A percentile compares a stretch with the other conserved stretches of the same genome.
phyloP scores from a whole-genome alignment of 768 basidiomycete species.

The Asterophora parasitica region DNA sequence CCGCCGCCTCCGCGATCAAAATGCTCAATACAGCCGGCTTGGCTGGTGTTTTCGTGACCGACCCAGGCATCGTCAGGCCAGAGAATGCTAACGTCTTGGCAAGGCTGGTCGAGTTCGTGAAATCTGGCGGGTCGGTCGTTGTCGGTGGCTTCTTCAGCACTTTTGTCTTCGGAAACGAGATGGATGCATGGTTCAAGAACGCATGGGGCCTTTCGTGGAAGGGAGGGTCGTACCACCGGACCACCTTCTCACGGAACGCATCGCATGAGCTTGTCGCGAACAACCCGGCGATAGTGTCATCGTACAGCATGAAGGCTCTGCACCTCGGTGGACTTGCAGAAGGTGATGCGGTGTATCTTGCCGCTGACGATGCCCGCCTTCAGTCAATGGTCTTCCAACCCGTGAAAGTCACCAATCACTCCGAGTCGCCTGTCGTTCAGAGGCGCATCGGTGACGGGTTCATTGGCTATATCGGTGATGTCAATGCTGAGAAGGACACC shows the following conservation, averaged over 20 bases:
- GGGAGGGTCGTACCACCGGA: slow-evolving; percentile 17
- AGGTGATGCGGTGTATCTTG: slow-evolving; percentile 22
- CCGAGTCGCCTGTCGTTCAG: slow-evolving; percentile 29
- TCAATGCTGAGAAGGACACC: slow-evolving; percentile 33
- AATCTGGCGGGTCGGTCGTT: slow-evolving; percentile 33
- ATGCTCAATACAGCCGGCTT: slow-evolving; percentile 26
- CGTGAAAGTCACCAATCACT: slow-evolving; percentile 12
- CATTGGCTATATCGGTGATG: slow-evolving; percentile 38
- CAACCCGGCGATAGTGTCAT: slow-evolving; percentile 12
- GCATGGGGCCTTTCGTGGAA: slow-evolving; percentile 25
- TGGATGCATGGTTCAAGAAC: slow-evolving; percentile 17
- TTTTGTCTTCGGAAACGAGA: slow-evolving; percentile 10
- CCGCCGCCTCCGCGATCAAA: slow-evolving; percentile 12
- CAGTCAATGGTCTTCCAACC: slow-evolving; percentile 1
- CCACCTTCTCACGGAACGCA: slow-evolving; percentile 16
- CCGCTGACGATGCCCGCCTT: slow-evolving; percentile 7
- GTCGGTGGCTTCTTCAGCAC: slow-evolving; percentile 25
- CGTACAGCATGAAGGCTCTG: slow-evolving; percentile 31
- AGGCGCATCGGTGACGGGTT: slow-evolving; percentile 28
- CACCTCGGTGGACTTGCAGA: slow-evolving; percentile 18
- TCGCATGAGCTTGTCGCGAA: slow-evolving; percentile 15
- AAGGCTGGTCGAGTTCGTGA: slow-evolving; percentile 28
- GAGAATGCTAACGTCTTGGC: slow-evolving; percentile 24
- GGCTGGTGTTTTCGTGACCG: slow-evolving; percentile 31
- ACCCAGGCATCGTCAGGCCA: slow-evolving; percentile 22